Base-by-base conservation (phyloP, 1,139 yeast species). In the Meyerozyma smithsonii region DNA sequence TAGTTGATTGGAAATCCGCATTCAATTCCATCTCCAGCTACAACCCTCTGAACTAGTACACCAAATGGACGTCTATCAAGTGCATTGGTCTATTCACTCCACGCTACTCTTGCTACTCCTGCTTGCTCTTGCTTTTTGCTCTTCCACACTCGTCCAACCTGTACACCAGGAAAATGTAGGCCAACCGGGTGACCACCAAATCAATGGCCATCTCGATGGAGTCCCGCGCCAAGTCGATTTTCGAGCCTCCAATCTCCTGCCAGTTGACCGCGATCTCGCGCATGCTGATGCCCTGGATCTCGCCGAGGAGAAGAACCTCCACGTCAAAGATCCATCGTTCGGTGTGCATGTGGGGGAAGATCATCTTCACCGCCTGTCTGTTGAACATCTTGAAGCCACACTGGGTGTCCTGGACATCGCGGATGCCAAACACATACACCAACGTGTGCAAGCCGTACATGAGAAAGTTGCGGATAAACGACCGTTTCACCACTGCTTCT, bases 271-370 rank as follows among this genome's bases (percentile, higher is more conserved):
- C 82, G 23, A 89, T 77, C 62, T 92, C 98, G 38, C 64, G 64
- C 40, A 90, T 73, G 6, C 75, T 71, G 36, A 90, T 81, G 1
- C 62, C 53, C 58, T 87, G 89, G 45, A 86, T 69, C 49, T 79
- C 77, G 2, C 92, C 97, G 45, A 94, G 67, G 46, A 92, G 76
- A 47, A 92, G 70, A 15, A 92, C 79, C 62, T 92, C 98, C 34
- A 92, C 97, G 56, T 92, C 98, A 60, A 92, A 92, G 32, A 94
- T 92, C 98, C 98, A 92, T 42, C 98, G 80, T 62, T 92, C 98
- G 11, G 96, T 90, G 59, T 92, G 97, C 86, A 94, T 79, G 50
- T 77, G 83, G 4, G 97, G 97, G 62, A 89, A 89, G 33, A 92
- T 85, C 41, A 55, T 54, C 14, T 56, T 56, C 14, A 83, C 75